These are phyloP conservation scores for Alternaria viburni DNA, from an alignment of 2,329 filamentous ascomycete species.

Conservation along the genomic window DNA sequence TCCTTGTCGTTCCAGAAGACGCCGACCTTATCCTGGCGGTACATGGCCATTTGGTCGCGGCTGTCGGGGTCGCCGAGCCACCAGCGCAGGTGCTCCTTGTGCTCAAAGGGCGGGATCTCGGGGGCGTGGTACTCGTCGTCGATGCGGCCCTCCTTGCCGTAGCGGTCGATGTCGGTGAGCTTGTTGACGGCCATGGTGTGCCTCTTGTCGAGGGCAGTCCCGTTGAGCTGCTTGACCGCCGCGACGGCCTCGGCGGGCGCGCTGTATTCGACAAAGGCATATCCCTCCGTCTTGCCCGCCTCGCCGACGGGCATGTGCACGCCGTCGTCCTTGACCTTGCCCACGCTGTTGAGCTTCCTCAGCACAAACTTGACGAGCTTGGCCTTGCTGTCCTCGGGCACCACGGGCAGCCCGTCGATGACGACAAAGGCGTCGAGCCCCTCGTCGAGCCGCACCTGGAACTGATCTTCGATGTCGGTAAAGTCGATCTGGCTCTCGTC, in stretches of 20 bases:
- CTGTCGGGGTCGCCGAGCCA: slow-evolving; percentile 90
- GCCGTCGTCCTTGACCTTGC: slow-evolving; percentile 82
- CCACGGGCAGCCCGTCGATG: slow-evolving; percentile 88
- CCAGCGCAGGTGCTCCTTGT: slow-evolving; percentile 93
- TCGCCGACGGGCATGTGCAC: slow-evolving; percentile 95
- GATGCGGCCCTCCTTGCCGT: slow-evolving; percentile 89
- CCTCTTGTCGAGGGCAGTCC: slow-evolving; percentile 90
- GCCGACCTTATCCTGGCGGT: slow-evolving; percentile 86
- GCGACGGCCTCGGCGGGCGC: slow-evolving; percentile 87
- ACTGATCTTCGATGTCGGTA: slow-evolving; percentile 91
- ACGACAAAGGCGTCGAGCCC: slow-evolving; percentile 97
- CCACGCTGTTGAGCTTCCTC: slow-evolving; percentile 87
- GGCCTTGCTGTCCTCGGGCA: slow-evolving; percentile 87
- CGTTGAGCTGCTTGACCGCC: slow-evolving; percentile 87
- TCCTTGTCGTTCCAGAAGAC: slow-evolving; percentile 99
- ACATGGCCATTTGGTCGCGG: slow-evolving; percentile 95
- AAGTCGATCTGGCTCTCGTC: slow-evolving; percentile 95
- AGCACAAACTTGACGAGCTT: slow-evolving; percentile 96
- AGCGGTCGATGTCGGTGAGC: slow-evolving; percentile 96
- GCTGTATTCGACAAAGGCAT: slow-evolving; percentile 96
- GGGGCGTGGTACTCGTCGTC: slow-evolving; percentile 89
- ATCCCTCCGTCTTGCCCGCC: slow-evolving; percentile 84
- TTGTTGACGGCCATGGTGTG: slow-evolving; percentile 97
- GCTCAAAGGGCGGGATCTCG: slow-evolving; percentile 80
- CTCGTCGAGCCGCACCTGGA: slow-evolving; percentile 93